Percentiles rank a stretch among this genome's conserved stretches.
Evolutionary conservation across 768 basidiomycete species (phyloP).

Genomic region (Boletus speciosus): DNA sequence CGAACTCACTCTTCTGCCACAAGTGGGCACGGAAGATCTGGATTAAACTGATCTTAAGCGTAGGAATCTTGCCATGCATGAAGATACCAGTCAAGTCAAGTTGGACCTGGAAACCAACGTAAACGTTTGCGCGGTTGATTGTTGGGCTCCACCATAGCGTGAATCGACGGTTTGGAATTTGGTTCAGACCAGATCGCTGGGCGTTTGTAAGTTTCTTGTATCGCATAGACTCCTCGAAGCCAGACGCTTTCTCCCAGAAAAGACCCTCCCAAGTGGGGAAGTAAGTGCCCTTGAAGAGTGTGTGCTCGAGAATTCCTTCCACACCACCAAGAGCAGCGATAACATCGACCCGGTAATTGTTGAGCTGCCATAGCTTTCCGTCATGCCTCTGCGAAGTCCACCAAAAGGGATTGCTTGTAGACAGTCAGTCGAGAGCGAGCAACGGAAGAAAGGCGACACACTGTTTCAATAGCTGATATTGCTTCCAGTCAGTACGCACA

Average conservation of each 20-base stretch:
- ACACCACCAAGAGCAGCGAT: conserved; percentile 98
- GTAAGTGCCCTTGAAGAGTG: conserved; percentile 95
- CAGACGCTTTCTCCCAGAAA: conserved; percentile 98
- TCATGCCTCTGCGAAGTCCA: conserved; percentile 98
- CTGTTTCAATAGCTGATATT: conserved; percentile 92
- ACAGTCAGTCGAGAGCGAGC: conserved; percentile 8
- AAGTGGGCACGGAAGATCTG: conserved; percentile 99
- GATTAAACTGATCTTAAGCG: conserved; percentile 97
- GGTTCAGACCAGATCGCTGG: conserved; percentile 95
- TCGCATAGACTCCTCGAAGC: conserved; percentile 94
- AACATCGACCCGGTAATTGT: conserved; percentile 98
- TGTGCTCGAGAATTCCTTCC: conserved; percentile 95
- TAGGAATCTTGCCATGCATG: conserved; percentile 98
- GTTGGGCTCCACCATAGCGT: conserved; percentile 99
- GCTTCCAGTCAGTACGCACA: conserved; percentile 96
- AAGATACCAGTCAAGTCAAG: conserved; percentile 97
- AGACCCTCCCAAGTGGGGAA: conserved; percentile 98
- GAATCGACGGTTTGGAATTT: conserved; percentile 98
- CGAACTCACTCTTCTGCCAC: conserved; percentile 94
- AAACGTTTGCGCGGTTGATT: conserved; percentile 98
- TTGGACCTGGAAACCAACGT: conserved; percentile 99
- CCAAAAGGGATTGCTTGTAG: conserved; percentile 92
- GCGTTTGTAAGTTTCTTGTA: conserved; percentile 98
- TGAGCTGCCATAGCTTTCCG: conserved; percentile 94
- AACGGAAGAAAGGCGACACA: conserved; percentile 34